Evolutionary conservation across 345 rosid species (phyloP).

Genomic region (Excoecaria agallocha): DNA sequence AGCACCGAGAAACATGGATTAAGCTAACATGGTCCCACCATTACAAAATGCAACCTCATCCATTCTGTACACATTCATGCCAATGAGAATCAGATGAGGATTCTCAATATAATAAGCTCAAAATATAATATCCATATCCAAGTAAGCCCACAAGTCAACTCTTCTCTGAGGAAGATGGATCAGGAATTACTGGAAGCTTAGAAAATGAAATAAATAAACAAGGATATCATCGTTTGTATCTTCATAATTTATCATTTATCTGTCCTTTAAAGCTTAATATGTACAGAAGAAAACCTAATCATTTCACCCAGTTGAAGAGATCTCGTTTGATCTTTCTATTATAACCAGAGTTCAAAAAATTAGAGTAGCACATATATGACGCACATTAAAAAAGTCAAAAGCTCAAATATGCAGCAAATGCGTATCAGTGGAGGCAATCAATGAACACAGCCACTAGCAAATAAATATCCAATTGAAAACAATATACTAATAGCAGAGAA

Average conservation of each 20-base stretch:
- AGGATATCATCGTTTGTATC: too few species aligned
- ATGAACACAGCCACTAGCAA: slow-evolving; percentile 17
- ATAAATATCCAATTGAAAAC: background rate
- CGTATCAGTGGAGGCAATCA: slow-evolving; percentile 14
- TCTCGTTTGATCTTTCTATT: background rate
- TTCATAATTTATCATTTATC: background rate
- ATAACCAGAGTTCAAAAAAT: slow-evolving; percentile 7
- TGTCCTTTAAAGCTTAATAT: background rate
- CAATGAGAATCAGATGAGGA: background rate
- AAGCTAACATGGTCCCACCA: background rate
- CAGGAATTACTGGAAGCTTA: too few species aligned
- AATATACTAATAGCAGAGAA: background rate
- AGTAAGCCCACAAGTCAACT: background rate
- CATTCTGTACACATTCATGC: background rate
- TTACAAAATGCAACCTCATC: background rate
- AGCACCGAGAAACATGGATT: background rate
- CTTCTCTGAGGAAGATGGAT: too few species aligned
- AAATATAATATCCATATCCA: too few species aligned
- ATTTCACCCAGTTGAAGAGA: background rate
- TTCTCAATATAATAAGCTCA: background rate
- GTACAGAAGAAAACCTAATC: background rate
- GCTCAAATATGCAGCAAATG: background rate
- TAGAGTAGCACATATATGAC: background rate
- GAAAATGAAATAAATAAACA: too few species aligned
- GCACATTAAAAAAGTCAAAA: background rate